phyloP scores from a whole-genome alignment of 331 rosid genomes.

The Acacia concinna region DNA sequence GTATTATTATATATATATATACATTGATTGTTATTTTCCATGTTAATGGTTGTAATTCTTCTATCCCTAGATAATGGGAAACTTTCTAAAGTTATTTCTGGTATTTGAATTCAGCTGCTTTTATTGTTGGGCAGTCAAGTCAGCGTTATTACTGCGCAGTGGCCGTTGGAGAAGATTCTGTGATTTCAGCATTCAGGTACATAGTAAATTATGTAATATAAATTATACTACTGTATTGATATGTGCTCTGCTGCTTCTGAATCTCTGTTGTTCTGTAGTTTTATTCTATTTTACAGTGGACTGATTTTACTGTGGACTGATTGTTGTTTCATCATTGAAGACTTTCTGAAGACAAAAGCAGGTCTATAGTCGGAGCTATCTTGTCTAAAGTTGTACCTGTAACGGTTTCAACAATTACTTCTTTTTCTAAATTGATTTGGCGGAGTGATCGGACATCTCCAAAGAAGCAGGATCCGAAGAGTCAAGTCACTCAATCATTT shows the following conservation, averaged over 20 bases:
- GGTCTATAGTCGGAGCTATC: conserved; percentile 90
- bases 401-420: conserved; percentile 83
- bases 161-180: conserved; percentile 91
- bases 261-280: conserved; percentile 27
- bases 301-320: conserved; percentile 1
- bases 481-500: conserved; percentile 53
- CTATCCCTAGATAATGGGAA: conserved; percentile 52
- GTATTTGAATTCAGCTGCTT: conserved; percentile 99
- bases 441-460: conserved; percentile 65
- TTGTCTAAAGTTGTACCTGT: conserved; percentile 93
- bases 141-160: conserved; percentile 91
- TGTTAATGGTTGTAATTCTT: conserved; percentile 14
- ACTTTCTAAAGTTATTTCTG: conserved; percentile 82
- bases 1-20: background rate
- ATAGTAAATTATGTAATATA: conserved; percentile 23
- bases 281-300: conserved; percentile 21
- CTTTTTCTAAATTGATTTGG: conserved; percentile 89
- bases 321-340: conserved; percentile 45
- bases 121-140: conserved; percentile 99
- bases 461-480: conserved; percentile 60
- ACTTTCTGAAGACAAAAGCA: conserved; percentile 84
- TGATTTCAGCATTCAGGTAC: conserved; percentile 95
- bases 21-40: conserved; percentile 8
- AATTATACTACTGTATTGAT: background rate
- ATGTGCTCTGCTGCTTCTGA: conserved; percentile 13